Base-by-base conservation (phyloP, 2,329 filamentous ascomycete species). In the Hypoxylon sp. region DNA sequence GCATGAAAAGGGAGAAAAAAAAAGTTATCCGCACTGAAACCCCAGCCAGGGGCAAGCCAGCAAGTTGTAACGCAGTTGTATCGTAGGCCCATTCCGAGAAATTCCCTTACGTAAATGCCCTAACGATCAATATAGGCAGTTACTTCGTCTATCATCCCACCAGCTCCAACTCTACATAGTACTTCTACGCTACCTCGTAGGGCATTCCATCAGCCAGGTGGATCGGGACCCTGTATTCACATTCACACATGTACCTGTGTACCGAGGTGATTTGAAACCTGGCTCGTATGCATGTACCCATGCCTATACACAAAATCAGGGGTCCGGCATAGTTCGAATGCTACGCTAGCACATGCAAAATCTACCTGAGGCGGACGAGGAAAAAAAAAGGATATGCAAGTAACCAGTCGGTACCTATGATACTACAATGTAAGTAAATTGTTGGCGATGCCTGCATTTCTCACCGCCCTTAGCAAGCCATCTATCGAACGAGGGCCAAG, bases 401-500 rank as follows among this genome's bases (percentile, higher is more conserved):
- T 19, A 41, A 41, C 15, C 37, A n/a, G n/a, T n/a, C 34, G 13
- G n/a, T 6, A 34, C 32, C 7, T 32, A n/a, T n/a, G n/a, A 50
- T 19, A 28, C 1, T 22, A 24, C 20, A 17, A 19, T 58, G 13
- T 41, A 13, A 50, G 13, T 54, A 55, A 30, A 55, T 54, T 53
- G 39, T 34, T 50, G 24, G 37, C n/a, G 28, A 41, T 46, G 20
- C 6, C 13, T 47, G 17, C 26, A 55, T 11, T 22, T 55, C 56
- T 67, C 64, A 67, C 65, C 65, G 65, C 61, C 50, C 49, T 64
- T 67, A 44, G 50, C 19, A 15, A 28, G n/a, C 19, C 20, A 22
- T 46, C 8, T 41, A n/a, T 41, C 37, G 37, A 41, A 41, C 37
- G 37, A 13, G n/a, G 34, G 6, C 48, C 26, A 50, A 58, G 54